phyloP scores from a whole-genome alignment of 495 filamentous ascomycete species.

The Thermothielavioides terrestris region DNA sequence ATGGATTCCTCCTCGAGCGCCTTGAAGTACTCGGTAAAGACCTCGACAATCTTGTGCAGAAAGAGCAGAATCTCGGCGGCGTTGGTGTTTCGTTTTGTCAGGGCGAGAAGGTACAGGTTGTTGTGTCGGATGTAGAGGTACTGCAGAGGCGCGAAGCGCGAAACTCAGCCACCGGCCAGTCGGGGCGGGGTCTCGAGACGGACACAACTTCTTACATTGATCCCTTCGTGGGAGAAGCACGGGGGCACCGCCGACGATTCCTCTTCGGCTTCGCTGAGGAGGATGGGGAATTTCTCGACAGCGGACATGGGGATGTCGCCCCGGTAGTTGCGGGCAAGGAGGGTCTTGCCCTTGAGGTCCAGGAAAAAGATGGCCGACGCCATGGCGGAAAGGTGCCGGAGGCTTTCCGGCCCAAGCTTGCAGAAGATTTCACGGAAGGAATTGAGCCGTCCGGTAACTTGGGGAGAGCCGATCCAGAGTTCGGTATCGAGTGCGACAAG shows the following conservation, averaged over 20 bases:
- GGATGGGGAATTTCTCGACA: constrained; percentile 95
- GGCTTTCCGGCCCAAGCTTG: neutral
- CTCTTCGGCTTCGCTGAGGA: constrained; percentile 98
- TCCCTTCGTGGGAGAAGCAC: constrained; percentile 97
- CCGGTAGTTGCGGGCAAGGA: constrained; percentile 96
- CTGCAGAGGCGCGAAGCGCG: constrained; percentile 34
- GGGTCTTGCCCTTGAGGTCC: constrained; percentile 99
- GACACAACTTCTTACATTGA: constrained; percentile 61
- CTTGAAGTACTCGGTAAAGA: constrained; percentile 99
- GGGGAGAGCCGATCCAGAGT: neutral
- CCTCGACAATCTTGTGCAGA: constrained; percentile 95
- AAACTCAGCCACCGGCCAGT: neutral
- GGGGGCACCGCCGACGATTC: constrained; percentile 95
- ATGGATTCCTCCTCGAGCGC: constrained; percentile 98
- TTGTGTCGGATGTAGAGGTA: constrained; percentile 99
- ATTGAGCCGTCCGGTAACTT: neutral
- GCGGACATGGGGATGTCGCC: constrained; percentile 99
- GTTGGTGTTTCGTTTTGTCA: constrained; percentile 98
- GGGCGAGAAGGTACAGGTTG: constrained; percentile 96
- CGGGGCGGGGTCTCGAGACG: too few relatives aligned
- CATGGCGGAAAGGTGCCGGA: constrained; percentile 48
- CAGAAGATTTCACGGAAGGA: neutral
- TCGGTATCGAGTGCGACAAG: too few relatives aligned
- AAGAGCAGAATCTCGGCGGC: constrained; percentile 97
- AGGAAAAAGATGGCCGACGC: constrained; percentile 98